phyloP scores from a whole-genome alignment of 2,329 filamentous ascomycete species.

The Fusarium sp. region DNA sequence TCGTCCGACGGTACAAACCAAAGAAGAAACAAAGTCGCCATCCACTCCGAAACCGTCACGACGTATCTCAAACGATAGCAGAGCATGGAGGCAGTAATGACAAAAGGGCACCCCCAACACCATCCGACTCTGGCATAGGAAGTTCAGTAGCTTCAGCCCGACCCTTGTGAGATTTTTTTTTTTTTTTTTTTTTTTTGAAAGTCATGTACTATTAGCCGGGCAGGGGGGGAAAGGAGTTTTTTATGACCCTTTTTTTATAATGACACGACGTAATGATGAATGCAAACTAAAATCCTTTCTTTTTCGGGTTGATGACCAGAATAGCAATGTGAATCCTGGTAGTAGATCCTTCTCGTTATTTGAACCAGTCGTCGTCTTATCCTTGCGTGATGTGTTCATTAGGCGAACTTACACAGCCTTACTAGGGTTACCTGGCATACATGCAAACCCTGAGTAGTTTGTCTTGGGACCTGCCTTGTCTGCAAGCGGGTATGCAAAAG shows the following conservation, averaged over 20 bases:
- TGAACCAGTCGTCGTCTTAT: neutral
- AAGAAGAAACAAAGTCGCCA: neutral
- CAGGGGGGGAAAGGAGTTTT: neutral
- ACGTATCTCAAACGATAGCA: neutral
- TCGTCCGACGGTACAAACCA: slow-evolving; percentile 5
- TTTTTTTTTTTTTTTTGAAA: neutral
- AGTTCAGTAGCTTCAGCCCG: slow-evolving; percentile 11
- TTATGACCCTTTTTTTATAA: neutral
- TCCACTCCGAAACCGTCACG: neutral
- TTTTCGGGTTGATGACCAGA: neutral
- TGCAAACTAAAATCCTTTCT: neutral
- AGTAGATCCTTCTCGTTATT: neutral
- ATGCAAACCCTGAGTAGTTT: neutral
- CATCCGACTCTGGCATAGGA: slow-evolving; percentile 20
- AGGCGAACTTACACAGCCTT: neutral
- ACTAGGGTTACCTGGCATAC: neutral
- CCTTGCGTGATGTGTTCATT: neutral
- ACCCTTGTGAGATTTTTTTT: neutral
- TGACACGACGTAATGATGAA: neutral
- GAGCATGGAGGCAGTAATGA: neutral
- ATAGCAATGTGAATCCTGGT: neutral
- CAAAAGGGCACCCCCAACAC: slow-evolving; percentile 8
- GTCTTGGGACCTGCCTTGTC: neutral
- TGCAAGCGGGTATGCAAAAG: neutral
- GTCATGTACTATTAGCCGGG: neutral